Conservation (phyloP, 169 alveolate species). For the Miamiensis avidus region DNA sequence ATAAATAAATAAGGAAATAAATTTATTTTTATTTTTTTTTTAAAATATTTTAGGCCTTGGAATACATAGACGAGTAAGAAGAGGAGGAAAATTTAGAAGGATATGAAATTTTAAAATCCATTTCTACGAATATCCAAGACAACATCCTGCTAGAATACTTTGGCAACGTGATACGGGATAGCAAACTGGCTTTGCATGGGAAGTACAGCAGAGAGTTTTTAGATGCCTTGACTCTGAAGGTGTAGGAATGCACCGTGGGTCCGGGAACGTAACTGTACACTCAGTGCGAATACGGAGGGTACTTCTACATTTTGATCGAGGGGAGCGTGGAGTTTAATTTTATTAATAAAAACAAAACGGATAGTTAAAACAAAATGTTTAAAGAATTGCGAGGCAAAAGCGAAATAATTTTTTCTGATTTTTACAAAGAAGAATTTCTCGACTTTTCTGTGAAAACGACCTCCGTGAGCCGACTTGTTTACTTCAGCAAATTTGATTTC, state of each 20-base stretch:
- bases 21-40: not conserved
- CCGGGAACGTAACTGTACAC: slow-evolving; percentile 12
- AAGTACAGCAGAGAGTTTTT: slow-evolving; percentile 4
- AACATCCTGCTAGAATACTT: slow-evolving; percentile 9
- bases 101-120: not conserved
- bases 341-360: not conserved
- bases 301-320: not conserved
- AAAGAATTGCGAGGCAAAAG: not conserved
- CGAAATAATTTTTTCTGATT: not conserved
- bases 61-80: slow-evolving; percentile 8
- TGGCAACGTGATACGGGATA: slow-evolving; percentile 4
- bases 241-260: slow-evolving; percentile 12
- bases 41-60: not conserved
- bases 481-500: not conserved
- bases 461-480: not conserved
- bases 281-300: not conserved
- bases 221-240: not conserved
- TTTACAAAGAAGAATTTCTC: not conserved
- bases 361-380: not conserved
- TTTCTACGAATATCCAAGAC: slow-evolving; percentile 2
- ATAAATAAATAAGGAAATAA: too few relatives aligned
- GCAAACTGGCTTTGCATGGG: not conserved
- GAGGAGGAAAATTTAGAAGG: not conserved
- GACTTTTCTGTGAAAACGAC: not conserved
- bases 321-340: slow-evolving; percentile 10